Evolutionary conservation across 495 filamentous ascomycete species (phyloP).

Genomic region (Friedmanniomyces simplex): DNA sequence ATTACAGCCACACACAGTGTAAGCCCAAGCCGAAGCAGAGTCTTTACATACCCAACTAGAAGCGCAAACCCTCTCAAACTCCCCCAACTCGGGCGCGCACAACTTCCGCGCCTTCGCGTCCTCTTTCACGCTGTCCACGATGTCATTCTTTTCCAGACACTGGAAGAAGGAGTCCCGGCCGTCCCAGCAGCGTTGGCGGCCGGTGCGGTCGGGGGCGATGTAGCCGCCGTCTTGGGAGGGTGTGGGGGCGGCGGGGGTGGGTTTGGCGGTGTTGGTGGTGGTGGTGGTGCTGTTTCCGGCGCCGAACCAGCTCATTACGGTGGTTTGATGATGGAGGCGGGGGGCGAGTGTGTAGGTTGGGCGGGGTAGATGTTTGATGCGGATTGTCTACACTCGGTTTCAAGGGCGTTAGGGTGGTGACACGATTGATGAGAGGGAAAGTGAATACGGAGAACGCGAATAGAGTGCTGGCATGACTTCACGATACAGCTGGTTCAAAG

Average conservation of each 20-base stretch:
- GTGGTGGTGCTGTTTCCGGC: too few species aligned
- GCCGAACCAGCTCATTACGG: constrained; percentile 14
- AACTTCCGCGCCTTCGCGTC: constrained; percentile 50
- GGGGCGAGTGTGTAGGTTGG: neutral
- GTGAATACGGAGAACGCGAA: too few species aligned
- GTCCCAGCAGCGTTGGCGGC: constrained; percentile 75
- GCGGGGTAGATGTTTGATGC: neutral
- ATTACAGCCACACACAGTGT: constrained; percentile 6
- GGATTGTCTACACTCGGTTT: too few species aligned
- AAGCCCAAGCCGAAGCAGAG: neutral
- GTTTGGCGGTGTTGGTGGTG: neutral
- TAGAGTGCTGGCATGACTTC: too few species aligned
- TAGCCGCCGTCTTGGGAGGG: constrained; percentile 48
- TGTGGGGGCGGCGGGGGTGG: constrained; percentile 34
- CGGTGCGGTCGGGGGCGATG: constrained; percentile 64
- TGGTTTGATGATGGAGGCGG: neutral
- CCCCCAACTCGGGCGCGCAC: constrained; percentile 54
- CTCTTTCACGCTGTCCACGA: constrained; percentile 74
- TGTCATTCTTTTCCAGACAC: constrained; percentile 70
- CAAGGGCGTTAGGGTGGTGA: too few species aligned
- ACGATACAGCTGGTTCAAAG: too few species aligned
- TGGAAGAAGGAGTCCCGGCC: constrained; percentile 75
- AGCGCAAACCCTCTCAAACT: constrained; percentile 68
- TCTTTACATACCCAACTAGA: constrained; percentile 55
- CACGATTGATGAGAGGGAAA: too few species aligned